Base-by-base conservation (phyloP, 2,329 filamentous ascomycete species). In the Thielaviopsis musarum region DNA sequence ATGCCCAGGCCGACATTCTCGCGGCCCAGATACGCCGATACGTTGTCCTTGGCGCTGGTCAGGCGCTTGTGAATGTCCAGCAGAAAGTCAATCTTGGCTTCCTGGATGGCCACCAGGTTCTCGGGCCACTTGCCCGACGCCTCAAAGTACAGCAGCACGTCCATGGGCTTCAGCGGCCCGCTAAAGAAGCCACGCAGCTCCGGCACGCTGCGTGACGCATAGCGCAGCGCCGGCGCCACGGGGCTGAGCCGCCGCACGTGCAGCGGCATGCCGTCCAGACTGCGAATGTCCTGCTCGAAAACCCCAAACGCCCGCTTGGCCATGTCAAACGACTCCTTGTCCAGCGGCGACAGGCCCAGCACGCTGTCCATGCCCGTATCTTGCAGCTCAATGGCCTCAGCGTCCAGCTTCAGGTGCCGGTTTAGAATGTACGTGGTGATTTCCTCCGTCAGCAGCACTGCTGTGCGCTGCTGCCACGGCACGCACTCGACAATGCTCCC, bases 91-190 rank as follows among this genome's bases (percentile, higher is more conserved):
- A 94, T 80, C 71, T 98, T 98, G 13, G 90, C 91, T 67, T 90
- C 83, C 69, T 98, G 93, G 59, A 97, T 95, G 5, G 91, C 91
- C 3, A 81, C 81, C 9, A 97, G 73, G 67, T 94, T 89, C 67
- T 97, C 91, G 0, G 93, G 93, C 93, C 93, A 98, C 65, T 88
- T 85, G 53, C 83, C 85, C 6, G 93, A 97, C 4, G 87, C 88
- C 72, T 98, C 93, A 65, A 98, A 97, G 67, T 91, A 91, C 54
- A 98, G 77, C 51, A 90, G 79, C 34, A 94, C 80, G 64, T 94
- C 84, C 64, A 91, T 85, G 0, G 88, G 85, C 19, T 60, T 55
- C 52, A 62, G 58, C 24, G 58, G 58, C 19, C 60, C 57, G 6
- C 54, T 59, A 54, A 62, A 62, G n/a, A 59, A 52, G 13, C 60